Evolutionary conservation across 192 early-diverging fungal species (phyloP).

Genomic region (Dispira parvispora): DNA sequence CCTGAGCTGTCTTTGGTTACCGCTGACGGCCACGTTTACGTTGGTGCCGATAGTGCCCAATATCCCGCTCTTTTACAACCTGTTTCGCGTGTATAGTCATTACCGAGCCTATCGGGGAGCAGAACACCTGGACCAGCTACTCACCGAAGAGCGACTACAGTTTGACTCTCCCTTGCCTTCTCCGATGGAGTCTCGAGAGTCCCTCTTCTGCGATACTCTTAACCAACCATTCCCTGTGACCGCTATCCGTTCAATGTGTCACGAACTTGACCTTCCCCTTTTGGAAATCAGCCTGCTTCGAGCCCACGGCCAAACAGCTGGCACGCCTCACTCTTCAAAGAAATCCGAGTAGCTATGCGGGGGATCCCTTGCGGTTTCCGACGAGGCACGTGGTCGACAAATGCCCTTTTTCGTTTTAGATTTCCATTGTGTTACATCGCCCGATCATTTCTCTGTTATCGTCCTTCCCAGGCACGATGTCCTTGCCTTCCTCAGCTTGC

Average conservation of each 20-base stretch:
- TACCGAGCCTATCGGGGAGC: constrained; percentile 56
- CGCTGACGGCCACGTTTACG: constrained; percentile 47
- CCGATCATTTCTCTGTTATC: too few relatives aligned
- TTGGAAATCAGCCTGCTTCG: constrained; percentile 32
- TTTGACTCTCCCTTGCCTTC: constrained; percentile 13
- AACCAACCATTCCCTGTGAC: constrained; percentile 18
- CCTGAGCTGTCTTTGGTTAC: constrained; percentile 45
- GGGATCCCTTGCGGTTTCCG: too few relatives aligned
- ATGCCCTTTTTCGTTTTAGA: too few relatives aligned
- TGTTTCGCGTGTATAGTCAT: constrained; percentile 64
- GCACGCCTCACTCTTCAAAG: too few relatives aligned
- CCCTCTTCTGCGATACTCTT: constrained; percentile 15
- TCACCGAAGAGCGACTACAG: constrained; percentile 13
- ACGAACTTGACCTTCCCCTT: constrained; percentile 21
- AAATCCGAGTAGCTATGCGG: too few relatives aligned
- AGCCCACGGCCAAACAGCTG: constrained; percentile 28
- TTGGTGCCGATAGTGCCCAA: constrained; percentile 60
- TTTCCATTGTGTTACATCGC: too few relatives aligned
- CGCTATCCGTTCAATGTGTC: constrained; percentile 21
- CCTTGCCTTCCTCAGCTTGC: too few relatives aligned
- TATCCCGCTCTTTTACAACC: constrained; percentile 60
- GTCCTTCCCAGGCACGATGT: too few relatives aligned
- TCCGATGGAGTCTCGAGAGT: constrained; percentile 12
- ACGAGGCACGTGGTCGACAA: too few relatives aligned
- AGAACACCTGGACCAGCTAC: constrained; percentile 16